phyloP scores from a whole-genome alignment of 805 yeast species.

The Lachancea kluyveri region DNA sequence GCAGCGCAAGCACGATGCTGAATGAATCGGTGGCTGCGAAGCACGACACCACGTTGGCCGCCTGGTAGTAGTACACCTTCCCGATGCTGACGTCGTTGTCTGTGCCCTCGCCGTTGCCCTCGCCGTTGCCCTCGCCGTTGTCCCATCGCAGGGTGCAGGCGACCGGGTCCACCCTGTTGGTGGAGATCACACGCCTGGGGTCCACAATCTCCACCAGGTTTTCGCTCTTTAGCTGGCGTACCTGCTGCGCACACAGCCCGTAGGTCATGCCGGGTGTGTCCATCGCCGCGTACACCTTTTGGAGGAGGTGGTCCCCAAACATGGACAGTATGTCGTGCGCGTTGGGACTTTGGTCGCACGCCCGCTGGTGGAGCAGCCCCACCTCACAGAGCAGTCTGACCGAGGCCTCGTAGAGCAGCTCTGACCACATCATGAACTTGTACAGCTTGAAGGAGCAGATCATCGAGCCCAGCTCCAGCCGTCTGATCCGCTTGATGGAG shows the following conservation, averaged over 20 bases:
- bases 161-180: no score
- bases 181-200: conserved; percentile 13
- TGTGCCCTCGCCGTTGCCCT: not conserved
- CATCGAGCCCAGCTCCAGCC: conserved; percentile 29
- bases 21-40: conserved; percentile 17
- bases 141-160: no score
- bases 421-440: conserved; percentile 7
- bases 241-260: conserved; percentile 5
- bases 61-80: conserved; percentile 15
- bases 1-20: conserved; percentile 10
- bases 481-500: conserved; percentile 8
- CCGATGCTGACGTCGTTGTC: conserved; percentile 8
- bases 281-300: conserved; percentile 12
- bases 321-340: conserved; percentile 3
- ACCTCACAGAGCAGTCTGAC: conserved; percentile 8
- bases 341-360: not conserved
- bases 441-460: conserved; percentile 27
- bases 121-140: not conserved
- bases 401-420: conserved; percentile 9
- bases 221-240: conserved; percentile 14
- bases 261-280: conserved; percentile 5
- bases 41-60: conserved; percentile 13
- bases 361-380: conserved; percentile 5
- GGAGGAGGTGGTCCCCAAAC: conserved; percentile 15
- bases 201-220: conserved; percentile 16